Evolutionary conservation across 768 basidiomycete species (phyloP).

Genomic region (Lenzites betulinus): DNA sequence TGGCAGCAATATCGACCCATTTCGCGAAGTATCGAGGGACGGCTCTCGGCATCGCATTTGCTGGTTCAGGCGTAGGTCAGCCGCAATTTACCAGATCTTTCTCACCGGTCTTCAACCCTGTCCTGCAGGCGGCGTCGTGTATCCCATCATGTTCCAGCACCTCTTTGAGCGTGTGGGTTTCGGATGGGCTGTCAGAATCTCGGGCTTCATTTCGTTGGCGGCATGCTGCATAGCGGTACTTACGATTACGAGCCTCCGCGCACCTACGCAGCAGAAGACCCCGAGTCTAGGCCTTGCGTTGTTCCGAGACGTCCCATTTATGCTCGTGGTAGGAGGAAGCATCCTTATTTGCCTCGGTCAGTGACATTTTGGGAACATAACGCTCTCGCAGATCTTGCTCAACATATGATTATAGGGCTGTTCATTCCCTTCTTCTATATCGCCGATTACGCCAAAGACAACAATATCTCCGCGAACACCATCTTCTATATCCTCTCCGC

Average conservation of each 20-base stretch:
- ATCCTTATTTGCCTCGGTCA: slow-evolving; percentile 63
- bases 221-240: slow-evolving; percentile 50
- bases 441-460: slow-evolving; percentile 55
- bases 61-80: slow-evolving; percentile 65
- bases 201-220: slow-evolving; percentile 48
- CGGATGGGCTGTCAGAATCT: slow-evolving; percentile 62
- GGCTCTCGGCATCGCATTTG: slow-evolving; percentile 67
- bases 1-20: slow-evolving; percentile 66
- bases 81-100: not conserved
- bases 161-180: slow-evolving; percentile 61
- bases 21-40: slow-evolving; percentile 67
- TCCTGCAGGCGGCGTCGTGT: slow-evolving; percentile 59
- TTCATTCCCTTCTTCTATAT: slow-evolving; percentile 77
- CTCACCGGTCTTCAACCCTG: not conserved
- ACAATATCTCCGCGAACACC: slow-evolving; percentile 36
- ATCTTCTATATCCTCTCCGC: slow-evolving; percentile 62
- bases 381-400: not conserved
- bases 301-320: slow-evolving; percentile 52
- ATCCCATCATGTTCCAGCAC: slow-evolving; percentile 61
- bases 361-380: not conserved
- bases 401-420: slow-evolving; percentile 47
- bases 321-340: slow-evolving; percentile 56
- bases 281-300: slow-evolving; percentile 26
- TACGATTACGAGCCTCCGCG: slow-evolving; percentile 34
- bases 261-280: slow-evolving; percentile 21